phyloP scores from a whole-genome alignment of 164 flowering plant genomes.

The Sextonia rubra region DNA sequence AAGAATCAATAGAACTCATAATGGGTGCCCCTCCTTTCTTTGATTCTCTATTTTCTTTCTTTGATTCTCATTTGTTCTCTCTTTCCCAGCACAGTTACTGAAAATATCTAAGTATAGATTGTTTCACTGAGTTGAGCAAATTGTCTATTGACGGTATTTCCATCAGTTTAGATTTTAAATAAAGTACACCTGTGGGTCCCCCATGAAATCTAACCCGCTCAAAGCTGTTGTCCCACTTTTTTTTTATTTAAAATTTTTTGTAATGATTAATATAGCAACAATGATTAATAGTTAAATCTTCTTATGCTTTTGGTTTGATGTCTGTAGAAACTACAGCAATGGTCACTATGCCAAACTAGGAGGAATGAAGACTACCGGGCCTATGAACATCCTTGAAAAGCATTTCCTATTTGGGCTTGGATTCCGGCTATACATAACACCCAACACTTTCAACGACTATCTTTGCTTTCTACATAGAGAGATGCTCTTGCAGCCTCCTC shows the following conservation, averaged over 20 bases:
- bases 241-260: too few species aligned
- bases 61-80: too few species aligned
- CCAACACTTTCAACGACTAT: conserved; percentile 67
- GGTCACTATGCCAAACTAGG: conserved; percentile 93
- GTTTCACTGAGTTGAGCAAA: neutral
- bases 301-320: neutral
- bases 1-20: too few species aligned
- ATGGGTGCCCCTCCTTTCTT: neutral
- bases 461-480: conserved; percentile 58
- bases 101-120: too few species aligned
- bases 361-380: conserved; percentile 72
- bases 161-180: neutral
- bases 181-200: neutral
- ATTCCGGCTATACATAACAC: conserved; percentile 78
- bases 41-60: neutral
- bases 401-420: conserved; percentile 81
- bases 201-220: too few species aligned
- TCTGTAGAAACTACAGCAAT: conserved; percentile 76
- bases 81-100: too few species aligned
- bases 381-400: conserved; percentile 77
- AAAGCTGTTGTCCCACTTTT: too few species aligned
- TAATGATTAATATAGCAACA: too few species aligned
- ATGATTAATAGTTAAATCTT: too few species aligned
- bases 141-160: neutral
- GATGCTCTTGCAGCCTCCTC: conserved; percentile 33